Conservation (phyloP, 495 filamentous ascomycete species). For the Margaritispora aquatica region DNA sequence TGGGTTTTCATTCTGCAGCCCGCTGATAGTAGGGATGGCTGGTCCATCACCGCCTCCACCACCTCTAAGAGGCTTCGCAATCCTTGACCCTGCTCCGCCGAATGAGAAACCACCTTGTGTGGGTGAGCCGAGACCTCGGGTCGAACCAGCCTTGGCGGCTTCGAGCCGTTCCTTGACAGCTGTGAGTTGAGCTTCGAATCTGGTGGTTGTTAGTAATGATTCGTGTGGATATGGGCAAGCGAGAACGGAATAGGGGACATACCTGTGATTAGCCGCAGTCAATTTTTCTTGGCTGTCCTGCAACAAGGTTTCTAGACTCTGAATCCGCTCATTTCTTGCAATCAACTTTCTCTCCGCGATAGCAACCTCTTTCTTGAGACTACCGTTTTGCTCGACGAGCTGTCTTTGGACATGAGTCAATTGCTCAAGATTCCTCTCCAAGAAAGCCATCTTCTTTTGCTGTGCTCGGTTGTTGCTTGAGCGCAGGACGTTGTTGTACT, state of each 20-base stretch:
- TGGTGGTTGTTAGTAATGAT: conserved; percentile 30
- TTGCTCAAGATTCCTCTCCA: conserved; percentile 97
- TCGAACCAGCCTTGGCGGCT: conserved; percentile 84
- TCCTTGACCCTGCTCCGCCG: conserved; percentile 66
- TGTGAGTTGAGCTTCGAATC: conserved; percentile 94
- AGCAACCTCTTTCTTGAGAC: conserved; percentile 96
- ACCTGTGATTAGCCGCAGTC: conserved; percentile 92
- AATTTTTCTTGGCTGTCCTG: conserved; percentile 98
- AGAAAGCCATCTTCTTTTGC: conserved; percentile 99
- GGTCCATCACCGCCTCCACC: conserved; percentile 33
- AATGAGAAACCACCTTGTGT: conserved; percentile 68
- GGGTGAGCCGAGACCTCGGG: conserved; percentile 65
- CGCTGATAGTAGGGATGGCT: conserved; percentile 45
- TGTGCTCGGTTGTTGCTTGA: conserved; percentile 95
- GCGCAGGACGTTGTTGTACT: conserved; percentile 96
- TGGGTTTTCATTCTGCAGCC: conserved; percentile 39
- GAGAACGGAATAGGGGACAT: conserved; percentile 32
- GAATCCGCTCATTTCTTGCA: conserved; percentile 92
- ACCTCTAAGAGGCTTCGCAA: conserved; percentile 94
- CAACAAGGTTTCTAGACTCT: conserved; percentile 81
- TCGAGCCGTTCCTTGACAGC: conserved; percentile 97
- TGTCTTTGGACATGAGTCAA: conserved; percentile 95
- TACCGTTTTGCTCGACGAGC: conserved; percentile 94
- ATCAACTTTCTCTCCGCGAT: conserved; percentile 97
- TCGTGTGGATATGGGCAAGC: not conserved